Conservation (phyloP, 352 stramenopile species). For the Aphanomyces astaci region DNA sequence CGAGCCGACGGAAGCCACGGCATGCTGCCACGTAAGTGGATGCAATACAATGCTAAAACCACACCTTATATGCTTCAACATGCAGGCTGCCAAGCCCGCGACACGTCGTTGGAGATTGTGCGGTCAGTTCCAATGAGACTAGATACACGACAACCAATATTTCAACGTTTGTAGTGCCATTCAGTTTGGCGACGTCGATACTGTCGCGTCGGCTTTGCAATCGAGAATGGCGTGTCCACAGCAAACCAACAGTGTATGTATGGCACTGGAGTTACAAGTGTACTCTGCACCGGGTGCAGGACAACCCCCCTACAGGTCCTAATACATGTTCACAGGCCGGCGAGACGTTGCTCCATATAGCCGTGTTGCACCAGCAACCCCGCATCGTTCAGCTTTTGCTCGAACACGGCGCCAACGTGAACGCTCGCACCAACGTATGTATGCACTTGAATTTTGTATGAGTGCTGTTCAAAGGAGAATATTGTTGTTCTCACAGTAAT, state of each 20-base stretch:
- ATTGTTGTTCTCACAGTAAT: too few species aligned
- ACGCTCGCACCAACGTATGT: slow-evolving; percentile 15
- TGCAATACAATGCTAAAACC: too few species aligned
- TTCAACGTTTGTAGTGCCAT: slow-evolving; percentile 26
- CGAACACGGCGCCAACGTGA: slow-evolving; percentile 37
- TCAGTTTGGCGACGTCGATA: slow-evolving; percentile 39
- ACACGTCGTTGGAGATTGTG: neutral
- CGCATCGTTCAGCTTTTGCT: slow-evolving; percentile 46
- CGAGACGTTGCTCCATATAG: slow-evolving; percentile 59
- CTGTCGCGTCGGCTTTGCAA: slow-evolving; percentile 27
- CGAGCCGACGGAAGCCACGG: neutral
- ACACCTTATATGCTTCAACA: neutral
- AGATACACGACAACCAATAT: neutral
- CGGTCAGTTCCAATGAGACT: neutral
- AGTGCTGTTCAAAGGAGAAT: slow-evolving; percentile 26
- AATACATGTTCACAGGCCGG: slow-evolving; percentile 27
- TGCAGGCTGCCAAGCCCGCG: slow-evolving; percentile 1
- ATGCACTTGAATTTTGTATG: neutral
- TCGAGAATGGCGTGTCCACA: neutral
- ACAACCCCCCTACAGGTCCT: too few species aligned
- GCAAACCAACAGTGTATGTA: neutral
- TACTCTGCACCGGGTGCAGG: too few species aligned
- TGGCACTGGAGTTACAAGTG: slow-evolving; percentile 16
- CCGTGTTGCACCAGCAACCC: slow-evolving; percentile 49
- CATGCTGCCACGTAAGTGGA: slow-evolving; percentile 9